A percentile compares a stretch with the other conserved stretches of the same genome.
Evolutionary conservation across 768 basidiomycete genomes (phyloP).

Genomic region (Gloeostereum incarnatum): DNA sequence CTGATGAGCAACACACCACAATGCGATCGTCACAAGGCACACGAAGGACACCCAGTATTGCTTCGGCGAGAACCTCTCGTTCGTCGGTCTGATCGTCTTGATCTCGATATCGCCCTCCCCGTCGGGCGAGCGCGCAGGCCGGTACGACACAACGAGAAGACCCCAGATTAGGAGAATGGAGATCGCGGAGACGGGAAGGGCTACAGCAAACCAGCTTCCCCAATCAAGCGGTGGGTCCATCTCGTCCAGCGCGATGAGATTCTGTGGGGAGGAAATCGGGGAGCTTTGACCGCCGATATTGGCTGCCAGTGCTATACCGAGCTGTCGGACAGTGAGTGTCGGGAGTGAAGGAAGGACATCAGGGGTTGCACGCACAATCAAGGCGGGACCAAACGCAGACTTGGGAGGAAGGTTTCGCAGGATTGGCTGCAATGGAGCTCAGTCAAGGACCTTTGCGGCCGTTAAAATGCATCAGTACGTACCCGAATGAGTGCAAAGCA

Average conservation of each 20-base stretch:
- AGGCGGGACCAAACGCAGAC: conserved; percentile 79
- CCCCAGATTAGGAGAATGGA: conserved; percentile 91
- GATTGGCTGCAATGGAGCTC: conserved; percentile 61
- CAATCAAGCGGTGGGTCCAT: conserved; percentile 87
- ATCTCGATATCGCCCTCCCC: conserved; percentile 77
- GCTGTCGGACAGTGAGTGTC: conserved; percentile 32
- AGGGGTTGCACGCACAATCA: conserved; percentile 58
- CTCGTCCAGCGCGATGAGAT: conserved; percentile 80
- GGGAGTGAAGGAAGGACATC: conserved; percentile 1
- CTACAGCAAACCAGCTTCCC: conserved; percentile 90
- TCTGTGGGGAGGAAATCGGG: conserved; percentile 97
- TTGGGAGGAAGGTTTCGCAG: conserved; percentile 83
- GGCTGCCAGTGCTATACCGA: conserved; percentile 95
- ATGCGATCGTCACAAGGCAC: conserved; percentile 71
- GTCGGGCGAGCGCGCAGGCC: conserved; percentile 60
- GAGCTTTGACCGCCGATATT: conserved; percentile 98
- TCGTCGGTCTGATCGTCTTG: conserved; percentile 73
- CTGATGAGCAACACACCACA: conserved; percentile 85
- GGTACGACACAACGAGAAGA: conserved; percentile 76
- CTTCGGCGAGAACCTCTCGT: conserved; percentile 70
- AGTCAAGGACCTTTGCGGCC: conserved; percentile 1
- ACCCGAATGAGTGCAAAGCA: conserved; percentile 96
- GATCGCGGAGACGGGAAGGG: conserved; percentile 80
- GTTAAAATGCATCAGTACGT: conserved; percentile 17
- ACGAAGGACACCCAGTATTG: conserved; percentile 89